These are phyloP conservation scores for Metschnikowia matae DNA, from an alignment of 805 yeast genomes.

Conservation along the genomic window DNA sequence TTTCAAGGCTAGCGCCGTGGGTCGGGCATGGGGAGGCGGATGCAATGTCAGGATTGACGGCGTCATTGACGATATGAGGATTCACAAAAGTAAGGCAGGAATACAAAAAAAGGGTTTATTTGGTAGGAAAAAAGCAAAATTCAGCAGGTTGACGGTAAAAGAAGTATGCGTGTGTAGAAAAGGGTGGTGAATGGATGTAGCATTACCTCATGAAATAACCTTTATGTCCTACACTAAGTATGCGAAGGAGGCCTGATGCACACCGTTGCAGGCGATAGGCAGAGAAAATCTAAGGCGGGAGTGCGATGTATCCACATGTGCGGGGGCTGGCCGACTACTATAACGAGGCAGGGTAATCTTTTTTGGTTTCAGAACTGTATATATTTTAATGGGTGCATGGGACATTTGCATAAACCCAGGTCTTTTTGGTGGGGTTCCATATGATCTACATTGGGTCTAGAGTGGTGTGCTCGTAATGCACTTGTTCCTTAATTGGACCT, in stretches of 20 bases:
- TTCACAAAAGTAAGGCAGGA: background rate
- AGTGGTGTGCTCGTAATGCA: background rate
- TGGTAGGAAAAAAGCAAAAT: background rate
- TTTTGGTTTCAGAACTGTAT: background rate
- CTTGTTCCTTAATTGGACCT: background rate
- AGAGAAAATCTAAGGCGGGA: conserved; percentile 2
- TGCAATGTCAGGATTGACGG: conserved; percentile 14
- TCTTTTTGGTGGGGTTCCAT: background rate
- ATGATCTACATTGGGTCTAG: background rate
- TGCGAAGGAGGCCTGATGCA: conserved; percentile 10
- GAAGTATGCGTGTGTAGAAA: conserved; percentile 1
- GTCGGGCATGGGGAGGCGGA: conserved; percentile 17
- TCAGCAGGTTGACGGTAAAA: background rate
- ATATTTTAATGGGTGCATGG: background rate
- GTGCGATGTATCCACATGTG: conserved; percentile 1
- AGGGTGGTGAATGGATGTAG: background rate
- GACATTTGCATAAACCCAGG: background rate
- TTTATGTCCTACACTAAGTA: conserved; percentile 5
- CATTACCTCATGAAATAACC: conserved; percentile 2
- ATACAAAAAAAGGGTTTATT: background rate
- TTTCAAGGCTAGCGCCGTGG: conserved; percentile 27
- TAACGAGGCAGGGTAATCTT: background rate
- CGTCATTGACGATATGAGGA: conserved; percentile 5
- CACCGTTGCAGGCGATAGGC: conserved; percentile 6
- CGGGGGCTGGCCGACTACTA: background rate